These are phyloP conservation scores for Malassezia sympodialis DNA, from an alignment of 1,284 basidiomycete species.

Conservation along the genomic window DNA sequence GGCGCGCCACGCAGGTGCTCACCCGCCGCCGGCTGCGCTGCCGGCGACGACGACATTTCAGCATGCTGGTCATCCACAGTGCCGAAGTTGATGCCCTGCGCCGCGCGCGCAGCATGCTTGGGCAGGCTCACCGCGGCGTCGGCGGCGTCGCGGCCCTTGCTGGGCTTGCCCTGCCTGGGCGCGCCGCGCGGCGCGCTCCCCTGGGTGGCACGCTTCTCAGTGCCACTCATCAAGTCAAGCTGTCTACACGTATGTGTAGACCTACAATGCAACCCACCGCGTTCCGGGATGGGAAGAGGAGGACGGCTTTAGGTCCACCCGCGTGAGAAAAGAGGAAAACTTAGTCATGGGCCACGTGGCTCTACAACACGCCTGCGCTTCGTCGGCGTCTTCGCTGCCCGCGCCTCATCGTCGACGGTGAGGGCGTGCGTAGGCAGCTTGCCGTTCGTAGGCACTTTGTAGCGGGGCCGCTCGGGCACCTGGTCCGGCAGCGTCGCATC, in stretches of 20 bases:
- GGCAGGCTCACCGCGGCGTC: slow-evolving; percentile 13
- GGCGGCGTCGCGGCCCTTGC: slow-evolving; percentile 18
- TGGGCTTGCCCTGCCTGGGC: slow-evolving; percentile 14
- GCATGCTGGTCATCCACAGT: slow-evolving; percentile 49
- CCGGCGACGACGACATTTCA: slow-evolving; percentile 49
- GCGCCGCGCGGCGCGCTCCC: slow-evolving; percentile 14
- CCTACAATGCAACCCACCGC: slow-evolving; percentile 1
- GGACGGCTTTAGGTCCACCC: not conserved
- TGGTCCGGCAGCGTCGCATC: slow-evolving; percentile 27
- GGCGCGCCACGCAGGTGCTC: slow-evolving; percentile 41
- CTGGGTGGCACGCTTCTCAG: slow-evolving; percentile 14
- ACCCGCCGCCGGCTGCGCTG: slow-evolving; percentile 42
- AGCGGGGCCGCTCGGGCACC: slow-evolving; percentile 34
- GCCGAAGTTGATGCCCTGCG: slow-evolving; percentile 49
- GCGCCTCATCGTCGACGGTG: slow-evolving; percentile 32
- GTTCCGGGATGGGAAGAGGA: not conserved
- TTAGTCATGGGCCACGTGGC: slow-evolving; percentile 15
- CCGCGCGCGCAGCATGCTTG: slow-evolving; percentile 13
- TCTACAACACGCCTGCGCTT: slow-evolving; percentile 11
- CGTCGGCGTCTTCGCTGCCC: slow-evolving; percentile 16
- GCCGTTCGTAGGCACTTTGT: slow-evolving; percentile 43
- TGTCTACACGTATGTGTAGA: slow-evolving; percentile 11
- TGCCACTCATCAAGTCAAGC: slow-evolving; percentile 13
- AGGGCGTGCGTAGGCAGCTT: slow-evolving; percentile 34
- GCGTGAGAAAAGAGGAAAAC: slow-evolving; percentile 1